Conservation (phyloP, 2,329 filamentous ascomycete species). For the Microdochium nivale region DNA sequence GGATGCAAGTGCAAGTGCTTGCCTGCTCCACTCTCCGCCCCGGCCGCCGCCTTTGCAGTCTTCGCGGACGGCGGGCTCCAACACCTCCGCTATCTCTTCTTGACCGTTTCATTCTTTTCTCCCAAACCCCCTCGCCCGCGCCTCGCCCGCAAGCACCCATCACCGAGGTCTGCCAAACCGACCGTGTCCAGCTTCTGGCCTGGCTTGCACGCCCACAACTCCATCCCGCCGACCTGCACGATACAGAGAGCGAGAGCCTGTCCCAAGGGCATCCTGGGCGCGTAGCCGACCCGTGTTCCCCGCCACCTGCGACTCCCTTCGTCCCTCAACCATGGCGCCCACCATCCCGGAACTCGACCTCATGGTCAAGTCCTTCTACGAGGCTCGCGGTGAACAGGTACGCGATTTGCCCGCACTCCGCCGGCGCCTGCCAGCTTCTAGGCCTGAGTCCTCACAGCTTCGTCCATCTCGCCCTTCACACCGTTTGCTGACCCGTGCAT, state of each 20-base stretch:
- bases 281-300: conserved; percentile 9
- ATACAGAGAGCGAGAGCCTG: not conserved
- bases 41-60: not conserved
- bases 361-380: conserved; percentile 94
- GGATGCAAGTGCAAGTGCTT: not conserved
- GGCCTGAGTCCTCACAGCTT: not conserved
- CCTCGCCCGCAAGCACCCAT: not conserved
- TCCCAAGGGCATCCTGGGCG: not conserved
- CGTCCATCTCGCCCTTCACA: conserved; percentile 10
- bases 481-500: conserved; percentile 26
- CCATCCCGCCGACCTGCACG: not conserved
- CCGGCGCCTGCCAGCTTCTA: not conserved
- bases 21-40: not conserved
- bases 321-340: conserved; percentile 48
- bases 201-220: not conserved
- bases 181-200: not conserved
- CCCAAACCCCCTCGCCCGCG: not conserved
- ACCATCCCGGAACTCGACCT: conserved; percentile 91
- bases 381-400: conserved; percentile 90
- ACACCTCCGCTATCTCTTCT: not conserved
- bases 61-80: not conserved
- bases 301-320: conserved; percentile 7
- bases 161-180: not conserved
- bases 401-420: conserved; percentile 17
- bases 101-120: not conserved